Base-by-base conservation (phyloP, 768 basidiomycete genomes). In the Phaffia australis region DNA sequence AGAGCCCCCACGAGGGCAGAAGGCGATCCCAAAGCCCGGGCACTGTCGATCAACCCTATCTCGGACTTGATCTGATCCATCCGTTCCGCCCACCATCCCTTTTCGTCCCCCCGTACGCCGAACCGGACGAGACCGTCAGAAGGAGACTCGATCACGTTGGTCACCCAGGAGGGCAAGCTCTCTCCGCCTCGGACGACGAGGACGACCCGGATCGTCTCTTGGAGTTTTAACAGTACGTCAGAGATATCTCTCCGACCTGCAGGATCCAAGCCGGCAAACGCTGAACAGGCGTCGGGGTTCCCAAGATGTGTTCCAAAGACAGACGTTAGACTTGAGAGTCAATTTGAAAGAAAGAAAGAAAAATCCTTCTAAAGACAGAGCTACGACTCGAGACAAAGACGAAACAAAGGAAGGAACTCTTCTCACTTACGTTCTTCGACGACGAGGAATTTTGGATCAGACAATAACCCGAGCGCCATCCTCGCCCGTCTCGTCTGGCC, bases 401-500 rank as follows among this genome's bases (percentile, higher is more conserved):
- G 8, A n/a, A n/a, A n/a, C n/a, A n/a, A n/a, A n/a, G n/a, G n/a
- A n/a, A n/a, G n/a, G n/a, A n/a, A n/a, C n/a, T n/a, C n/a, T n/a
- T n/a, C n/a, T n/a, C 35, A 42, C 35, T 42, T 11, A 42, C 35
- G 35, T 42, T 42, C 35, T 42, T 42, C 35, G 35, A 42, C 35
- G 6, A 42, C 35, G 27, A 97, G 74, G 23, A 97, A 73, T 68
- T 85, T 81, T 0, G 91, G 89, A 55, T 81, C 80, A 21, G 76
- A 78, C 42, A 97, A 73, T 11, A 97, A 75, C 0, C 88, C 87
- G 70, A 85, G 83, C 11, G 88, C 80, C 56, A 99, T 87, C 55
- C 92, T 79, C 6, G 91, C 91, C 21, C 89, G 78, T 49, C 93
- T 79, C 35, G 86, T 97, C 78, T 99, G 93, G 0, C 94, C 94